Base-by-base conservation (phyloP, 257 asterid species). In the Ilex asprella region DNA sequence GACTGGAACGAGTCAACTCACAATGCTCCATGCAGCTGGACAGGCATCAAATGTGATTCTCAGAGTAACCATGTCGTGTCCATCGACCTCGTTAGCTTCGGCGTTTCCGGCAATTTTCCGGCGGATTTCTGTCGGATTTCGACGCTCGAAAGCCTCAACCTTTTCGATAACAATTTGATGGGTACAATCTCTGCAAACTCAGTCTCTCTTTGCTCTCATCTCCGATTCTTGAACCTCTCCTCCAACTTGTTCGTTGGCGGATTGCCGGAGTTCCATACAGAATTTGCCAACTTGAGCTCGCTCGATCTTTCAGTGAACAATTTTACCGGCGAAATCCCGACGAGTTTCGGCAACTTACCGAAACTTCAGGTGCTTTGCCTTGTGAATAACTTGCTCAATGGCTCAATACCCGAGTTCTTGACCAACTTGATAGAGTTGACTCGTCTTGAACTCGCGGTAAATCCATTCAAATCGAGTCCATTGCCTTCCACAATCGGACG, bases 11-110 rank as follows among this genome's bases (percentile, higher is more conserved):
- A 30, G 4, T 60, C 84, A 0, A 58, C 84, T 49, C 76, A 63
- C 16, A 64, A 67, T 30, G 77, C 91, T 6, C 88, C 90, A 7
- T 90, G 97, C 78, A 76, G 64, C 47, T 90, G 97, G 97, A 73
- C 81, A 0, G 95, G 89, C 65, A 77, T 90, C 70, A 61, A 66
- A 12, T 90, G 97, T 55, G 79, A 78, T 65, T 3, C 11, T 7
- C 35, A 14, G 27, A 71, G 75, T 2, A 44, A 60, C 59, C 69
- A 60, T 31, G 96, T 90, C 30, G 77, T 78, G 12, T 72, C 96
- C n/a, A 65, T 90, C 7, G 67, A 82, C 12, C 69, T 90, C 44
- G 13, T 75, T 29, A 73, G 82, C 31, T 49, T 67, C 12, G 64
- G 67, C 43, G 29, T 85, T 53, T 56, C 74, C 3, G 95, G 97